Percentiles rank a stretch among this genome's conserved stretches.
These are phyloP conservation scores for Sphaceloma murrayae DNA, from an alignment of 2,329 filamentous ascomycete species.

Conservation along the genomic window DNA sequence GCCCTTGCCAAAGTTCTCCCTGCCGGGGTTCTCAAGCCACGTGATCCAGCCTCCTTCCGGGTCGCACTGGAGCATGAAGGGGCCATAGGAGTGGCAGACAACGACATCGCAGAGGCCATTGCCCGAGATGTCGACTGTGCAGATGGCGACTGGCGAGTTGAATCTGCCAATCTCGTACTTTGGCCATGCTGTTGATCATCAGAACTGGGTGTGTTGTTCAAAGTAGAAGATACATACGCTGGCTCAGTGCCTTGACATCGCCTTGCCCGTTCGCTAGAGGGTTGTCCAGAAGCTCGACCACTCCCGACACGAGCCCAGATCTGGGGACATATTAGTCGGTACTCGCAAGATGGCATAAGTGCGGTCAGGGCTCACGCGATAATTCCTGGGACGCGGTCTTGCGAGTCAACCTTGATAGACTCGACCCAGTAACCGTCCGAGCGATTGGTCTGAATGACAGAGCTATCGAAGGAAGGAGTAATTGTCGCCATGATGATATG, in stretches of 20 bases:
- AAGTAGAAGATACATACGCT: background rate
- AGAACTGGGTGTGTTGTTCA: background rate
- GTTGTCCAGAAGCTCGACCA: slow-evolving; percentile 7
- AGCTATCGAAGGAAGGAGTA: slow-evolving; percentile 8
- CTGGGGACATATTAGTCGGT: background rate
- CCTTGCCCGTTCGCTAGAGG: slow-evolving; percentile 1
- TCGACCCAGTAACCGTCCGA: slow-evolving; percentile 12
- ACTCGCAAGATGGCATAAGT: background rate
- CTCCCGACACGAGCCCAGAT: slow-evolving; percentile 9
- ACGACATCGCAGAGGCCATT: slow-evolving; percentile 10
- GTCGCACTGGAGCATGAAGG: slow-evolving; percentile 11
- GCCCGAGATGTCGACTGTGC: slow-evolving; percentile 9
- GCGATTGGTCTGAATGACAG: slow-evolving; percentile 11
- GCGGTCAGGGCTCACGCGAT: background rate
- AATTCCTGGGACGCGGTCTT: slow-evolving; percentile 4
- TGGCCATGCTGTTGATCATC: background rate
- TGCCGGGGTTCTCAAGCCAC: slow-evolving; percentile 9
- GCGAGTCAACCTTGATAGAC: slow-evolving; percentile 11
- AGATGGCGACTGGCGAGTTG: slow-evolving; percentile 5
- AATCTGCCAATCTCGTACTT: slow-evolving; percentile 13
- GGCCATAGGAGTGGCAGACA: slow-evolving; percentile 11
- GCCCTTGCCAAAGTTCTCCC: slow-evolving; percentile 13
- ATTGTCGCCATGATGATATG: slow-evolving; percentile 6
- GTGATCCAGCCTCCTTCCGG: slow-evolving; percentile 8
- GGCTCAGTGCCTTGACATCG: slow-evolving; percentile 8